Evolutionary conservation across 371 early-diverging fungal genomes (phyloP).

Genomic region (Parasitella parasitica): DNA sequence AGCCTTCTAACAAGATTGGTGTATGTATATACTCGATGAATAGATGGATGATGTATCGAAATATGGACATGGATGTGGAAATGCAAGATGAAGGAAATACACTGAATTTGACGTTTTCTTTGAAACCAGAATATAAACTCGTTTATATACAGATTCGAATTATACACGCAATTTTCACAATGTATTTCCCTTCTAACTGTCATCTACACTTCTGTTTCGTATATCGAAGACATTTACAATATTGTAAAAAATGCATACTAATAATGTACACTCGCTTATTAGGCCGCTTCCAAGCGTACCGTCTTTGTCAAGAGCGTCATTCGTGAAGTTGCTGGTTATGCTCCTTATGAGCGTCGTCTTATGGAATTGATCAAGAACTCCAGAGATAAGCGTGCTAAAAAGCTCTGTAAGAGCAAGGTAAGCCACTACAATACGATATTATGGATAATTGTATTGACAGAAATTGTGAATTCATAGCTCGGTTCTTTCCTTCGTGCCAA

Average conservation of each 20-base stretch:
- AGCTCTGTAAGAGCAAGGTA: constrained; percentile 97
- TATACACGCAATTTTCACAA: too few relatives aligned
- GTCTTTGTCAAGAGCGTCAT: constrained; percentile 90
- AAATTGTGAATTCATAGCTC: constrained; percentile 68
- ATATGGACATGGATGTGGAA: not conserved
- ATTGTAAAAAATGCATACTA: too few relatives aligned
- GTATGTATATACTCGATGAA: constrained; percentile 63
- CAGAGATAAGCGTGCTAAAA: constrained; percentile 99
- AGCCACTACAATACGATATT: constrained; percentile 69
- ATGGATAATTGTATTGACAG: not conserved
- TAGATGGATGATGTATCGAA: constrained; percentile 24
- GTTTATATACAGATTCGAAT: too few relatives aligned
- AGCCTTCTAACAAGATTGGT: constrained; percentile 85
- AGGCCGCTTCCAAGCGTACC: constrained; percentile 82
- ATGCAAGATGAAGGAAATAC: not conserved
- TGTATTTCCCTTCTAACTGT: not conserved
- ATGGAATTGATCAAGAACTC: constrained; percentile 99
- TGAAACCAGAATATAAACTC: too few relatives aligned
- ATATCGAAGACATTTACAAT: too few relatives aligned
- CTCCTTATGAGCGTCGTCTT: constrained; percentile 98
- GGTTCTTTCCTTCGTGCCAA: constrained; percentile 97
- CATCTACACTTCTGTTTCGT: not conserved
- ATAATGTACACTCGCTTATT: not conserved
- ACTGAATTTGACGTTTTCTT: not conserved
- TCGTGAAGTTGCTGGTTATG: constrained; percentile 97